phyloP scores from a whole-genome alignment of 1,284 basidiomycete genomes.

The Ceratobasidium sp. region DNA sequence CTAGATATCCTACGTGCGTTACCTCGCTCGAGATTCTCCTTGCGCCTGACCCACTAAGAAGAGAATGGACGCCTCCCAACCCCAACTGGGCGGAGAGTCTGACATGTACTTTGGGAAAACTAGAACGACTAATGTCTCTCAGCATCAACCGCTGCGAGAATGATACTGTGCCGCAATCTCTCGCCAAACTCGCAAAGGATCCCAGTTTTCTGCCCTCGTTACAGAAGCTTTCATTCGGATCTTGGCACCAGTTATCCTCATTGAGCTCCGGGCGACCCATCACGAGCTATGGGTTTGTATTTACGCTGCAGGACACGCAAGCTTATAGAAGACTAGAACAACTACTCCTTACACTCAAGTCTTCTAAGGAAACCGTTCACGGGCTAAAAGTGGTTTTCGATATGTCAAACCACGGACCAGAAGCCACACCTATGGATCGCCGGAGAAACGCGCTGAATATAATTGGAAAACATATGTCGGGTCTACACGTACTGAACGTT shows the following conservation, averaged over 20 bases:
- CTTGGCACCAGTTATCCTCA: conserved; percentile 18
- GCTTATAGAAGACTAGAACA: conserved; percentile 16
- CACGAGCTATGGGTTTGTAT: conserved; percentile 11
- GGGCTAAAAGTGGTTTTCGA: conserved; percentile 20
- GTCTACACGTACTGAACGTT: conserved; percentile 9
- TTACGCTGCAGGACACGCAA: neutral
- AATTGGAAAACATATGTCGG: conserved; percentile 9
- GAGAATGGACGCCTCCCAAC: conserved; percentile 16
- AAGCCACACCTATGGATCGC: neutral
- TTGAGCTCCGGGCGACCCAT: conserved; percentile 17
- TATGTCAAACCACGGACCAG: neutral
- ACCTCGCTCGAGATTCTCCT: conserved; percentile 27
- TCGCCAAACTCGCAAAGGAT: neutral
- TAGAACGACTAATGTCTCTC: conserved; percentile 30
- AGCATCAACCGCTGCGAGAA: conserved; percentile 11
- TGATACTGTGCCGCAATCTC: neutral
- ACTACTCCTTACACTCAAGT: neutral
- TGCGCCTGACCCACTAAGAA: conserved; percentile 7
- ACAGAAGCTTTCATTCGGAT: conserved; percentile 34
- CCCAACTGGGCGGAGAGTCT: conserved; percentile 15
- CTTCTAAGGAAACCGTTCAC: neutral
- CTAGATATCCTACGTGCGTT: conserved; percentile 11
- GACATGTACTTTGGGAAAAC: neutral
- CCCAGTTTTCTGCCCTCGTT: conserved; percentile 25
- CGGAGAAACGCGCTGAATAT: neutral